These are phyloP conservation scores for Dryadomyces quercivorus DNA, from an alignment of 2,329 filamentous ascomycete genomes.

Conservation along the genomic window DNA sequence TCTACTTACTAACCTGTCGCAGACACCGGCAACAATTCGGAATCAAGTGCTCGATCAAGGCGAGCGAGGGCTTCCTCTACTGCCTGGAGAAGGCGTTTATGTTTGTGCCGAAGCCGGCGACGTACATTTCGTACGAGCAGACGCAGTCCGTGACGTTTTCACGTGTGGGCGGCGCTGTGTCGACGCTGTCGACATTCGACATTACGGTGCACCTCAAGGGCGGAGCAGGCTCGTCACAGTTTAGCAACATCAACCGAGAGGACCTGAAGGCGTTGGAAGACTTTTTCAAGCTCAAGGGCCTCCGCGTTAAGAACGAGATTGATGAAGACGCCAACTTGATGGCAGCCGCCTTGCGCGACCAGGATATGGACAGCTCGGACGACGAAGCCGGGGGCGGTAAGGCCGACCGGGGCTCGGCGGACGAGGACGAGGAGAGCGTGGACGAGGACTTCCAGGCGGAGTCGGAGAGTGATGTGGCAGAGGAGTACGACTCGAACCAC, in stretches of 20 bases:
- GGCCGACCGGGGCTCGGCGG: constrained; percentile 76
- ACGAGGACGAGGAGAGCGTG: constrained; percentile 89
- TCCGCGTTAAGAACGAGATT: constrained; percentile 98
- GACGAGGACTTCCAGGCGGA: constrained; percentile 94
- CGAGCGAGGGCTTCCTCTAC: constrained; percentile 94
- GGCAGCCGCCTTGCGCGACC: constrained; percentile 70
- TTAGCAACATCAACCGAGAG: constrained; percentile 98
- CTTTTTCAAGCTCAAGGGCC: constrained; percentile 92
- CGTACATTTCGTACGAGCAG: constrained; percentile 93
- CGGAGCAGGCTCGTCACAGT: constrained; percentile 80
- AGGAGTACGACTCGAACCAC: constrained; percentile 88
- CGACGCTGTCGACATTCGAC: constrained; percentile 90
- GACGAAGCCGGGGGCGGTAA: constrained; percentile 60
- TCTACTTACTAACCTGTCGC: no score
- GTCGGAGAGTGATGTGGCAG: constrained; percentile 87
- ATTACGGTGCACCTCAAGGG: constrained; percentile 87
- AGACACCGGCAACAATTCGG: constrained; percentile 90
- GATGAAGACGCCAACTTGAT: constrained; percentile 78
- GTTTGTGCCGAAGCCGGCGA: constrained; percentile 96
- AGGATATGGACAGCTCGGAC: constrained; percentile 73
- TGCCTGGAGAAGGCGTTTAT: constrained; percentile 97
- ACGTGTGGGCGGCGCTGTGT: constrained; percentile 85
- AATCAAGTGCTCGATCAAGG: constrained; percentile 99
- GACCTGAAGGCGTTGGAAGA: constrained; percentile 93
- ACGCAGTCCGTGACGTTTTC: constrained; percentile 88